phyloP scores from a whole-genome alignment of 352 stramenopile genomes.

The Phytophthora cajani region DNA sequence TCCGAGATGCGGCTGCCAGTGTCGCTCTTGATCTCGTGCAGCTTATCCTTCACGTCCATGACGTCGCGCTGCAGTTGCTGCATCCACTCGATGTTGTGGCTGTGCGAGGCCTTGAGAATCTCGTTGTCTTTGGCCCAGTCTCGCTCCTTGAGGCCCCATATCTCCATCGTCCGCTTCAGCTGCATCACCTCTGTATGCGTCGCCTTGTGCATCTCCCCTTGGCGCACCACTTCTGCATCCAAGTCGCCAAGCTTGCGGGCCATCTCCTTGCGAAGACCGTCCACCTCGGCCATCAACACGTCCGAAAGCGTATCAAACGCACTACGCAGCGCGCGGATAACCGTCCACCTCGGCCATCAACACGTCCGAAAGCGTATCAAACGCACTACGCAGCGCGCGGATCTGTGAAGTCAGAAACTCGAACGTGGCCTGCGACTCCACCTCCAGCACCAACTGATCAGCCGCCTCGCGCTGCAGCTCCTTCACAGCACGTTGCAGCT shows the following conservation, averaged over 20 bases:
- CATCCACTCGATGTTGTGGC: constrained; percentile 88
- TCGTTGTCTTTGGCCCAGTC: constrained; percentile 90
- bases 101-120: constrained; percentile 84
- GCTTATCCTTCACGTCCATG: constrained; percentile 79
- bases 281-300: constrained; percentile 78
- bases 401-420: constrained; percentile 85
- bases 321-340: constrained; percentile 67
- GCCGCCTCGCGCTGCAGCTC: constrained; percentile 77
- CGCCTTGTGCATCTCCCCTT: constrained; percentile 65
- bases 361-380: constrained; percentile 84
- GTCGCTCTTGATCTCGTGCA: constrained; percentile 72
- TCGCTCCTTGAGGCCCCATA: constrained; percentile 82
- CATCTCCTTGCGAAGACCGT: constrained; percentile 77
- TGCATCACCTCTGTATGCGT: constrained; percentile 76
- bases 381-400: constrained; percentile 71
- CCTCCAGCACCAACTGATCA: constrained; percentile 77
- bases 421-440: constrained; percentile 85
- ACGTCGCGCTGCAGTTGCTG: constrained; percentile 84
- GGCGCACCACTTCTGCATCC: constrained; percentile 60
- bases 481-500: constrained; percentile 79
- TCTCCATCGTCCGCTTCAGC: constrained; percentile 78
- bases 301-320: constrained; percentile 85
- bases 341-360: constrained; percentile 77
- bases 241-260: constrained; percentile 65
- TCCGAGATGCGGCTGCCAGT: constrained; percentile 58